phyloP scores from a whole-genome alignment of 257 asterid species.

The Salvia splendens region DNA sequence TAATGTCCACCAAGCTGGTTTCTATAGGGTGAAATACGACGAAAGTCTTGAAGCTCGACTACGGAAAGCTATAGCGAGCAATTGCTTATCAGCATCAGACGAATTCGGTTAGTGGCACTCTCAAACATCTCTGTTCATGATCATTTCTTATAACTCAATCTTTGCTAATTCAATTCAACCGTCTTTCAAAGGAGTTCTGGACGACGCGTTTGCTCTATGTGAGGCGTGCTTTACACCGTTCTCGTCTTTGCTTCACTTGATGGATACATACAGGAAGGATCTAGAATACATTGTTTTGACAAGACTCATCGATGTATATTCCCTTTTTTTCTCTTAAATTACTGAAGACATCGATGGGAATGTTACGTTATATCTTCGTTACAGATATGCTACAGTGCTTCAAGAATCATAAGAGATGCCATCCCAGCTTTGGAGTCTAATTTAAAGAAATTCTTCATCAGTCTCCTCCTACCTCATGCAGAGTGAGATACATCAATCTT shows the following conservation, averaged over 20 bases:
- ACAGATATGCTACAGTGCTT: constrained; percentile 36
- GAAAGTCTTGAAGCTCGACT: constrained; percentile 35
- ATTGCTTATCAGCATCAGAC: constrained; percentile 42
- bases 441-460: constrained; percentile 38
- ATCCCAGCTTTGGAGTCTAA: constrained; percentile 39
- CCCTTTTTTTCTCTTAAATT: background rate
- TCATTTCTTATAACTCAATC: too few relatives aligned
- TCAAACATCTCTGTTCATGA: too few relatives aligned
- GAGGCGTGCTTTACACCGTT: constrained; percentile 44
- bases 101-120: constrained; percentile 34
- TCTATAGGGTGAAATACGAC: constrained; percentile 49
- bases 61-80: constrained; percentile 34
- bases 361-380: background rate
- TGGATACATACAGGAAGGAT: constrained; percentile 41
- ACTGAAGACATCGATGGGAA: background rate
- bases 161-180: background rate
- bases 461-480: constrained; percentile 39
- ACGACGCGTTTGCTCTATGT: constrained; percentile 45
- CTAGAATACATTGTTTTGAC: constrained; percentile 41
- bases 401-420: constrained; percentile 40
- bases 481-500: constrained; percentile 30
- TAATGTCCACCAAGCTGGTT: constrained; percentile 45
- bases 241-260: constrained; percentile 43
- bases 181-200: constrained; percentile 43
- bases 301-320: constrained; percentile 40